Conservation (phyloP, 768 basidiomycete species). For the Psilocybe cyanescens region DNA sequence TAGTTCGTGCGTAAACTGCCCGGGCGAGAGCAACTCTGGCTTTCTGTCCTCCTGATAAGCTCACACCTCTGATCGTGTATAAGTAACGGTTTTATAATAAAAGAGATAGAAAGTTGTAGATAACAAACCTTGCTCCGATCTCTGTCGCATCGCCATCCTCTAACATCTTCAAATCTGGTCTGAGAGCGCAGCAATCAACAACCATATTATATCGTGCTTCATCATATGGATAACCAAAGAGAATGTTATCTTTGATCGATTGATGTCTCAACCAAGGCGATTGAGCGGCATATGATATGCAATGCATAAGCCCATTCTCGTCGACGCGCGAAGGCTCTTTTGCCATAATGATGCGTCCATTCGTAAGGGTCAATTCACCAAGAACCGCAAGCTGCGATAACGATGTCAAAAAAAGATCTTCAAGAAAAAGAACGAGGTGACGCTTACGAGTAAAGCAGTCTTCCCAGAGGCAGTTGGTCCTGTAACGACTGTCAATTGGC, state of each 20-base stretch:
- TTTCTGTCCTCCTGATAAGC: constrained; percentile 83
- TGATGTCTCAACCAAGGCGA: constrained; percentile 72
- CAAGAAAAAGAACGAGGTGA: background rate
- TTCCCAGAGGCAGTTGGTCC: constrained; percentile 87
- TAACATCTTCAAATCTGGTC: constrained; percentile 78
- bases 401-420: background rate
- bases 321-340: constrained; percentile 67
- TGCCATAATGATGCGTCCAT: constrained; percentile 59
- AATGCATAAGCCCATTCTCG: constrained; percentile 59
- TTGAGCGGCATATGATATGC: constrained; percentile 76
- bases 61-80: constrained; percentile 56
- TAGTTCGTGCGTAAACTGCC: constrained; percentile 75
- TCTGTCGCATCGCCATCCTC: constrained; percentile 89
- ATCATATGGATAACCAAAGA: constrained; percentile 76
- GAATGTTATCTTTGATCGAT: constrained; percentile 80
- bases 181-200: constrained; percentile 83
- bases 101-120: background rate
- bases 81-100: background rate
- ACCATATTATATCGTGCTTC: constrained; percentile 76
- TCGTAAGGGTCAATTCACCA: constrained; percentile 67
- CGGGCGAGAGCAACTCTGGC: constrained; percentile 84
- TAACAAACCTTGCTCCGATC: constrained; percentile 68
- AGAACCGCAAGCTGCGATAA: constrained; percentile 62
- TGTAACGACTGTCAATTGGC: constrained; percentile 70
- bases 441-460: constrained; percentile 70